Evolutionary conservation across 495 filamentous ascomycete genomes (phyloP).

Genomic region (Penicillium malachiteum): DNA sequence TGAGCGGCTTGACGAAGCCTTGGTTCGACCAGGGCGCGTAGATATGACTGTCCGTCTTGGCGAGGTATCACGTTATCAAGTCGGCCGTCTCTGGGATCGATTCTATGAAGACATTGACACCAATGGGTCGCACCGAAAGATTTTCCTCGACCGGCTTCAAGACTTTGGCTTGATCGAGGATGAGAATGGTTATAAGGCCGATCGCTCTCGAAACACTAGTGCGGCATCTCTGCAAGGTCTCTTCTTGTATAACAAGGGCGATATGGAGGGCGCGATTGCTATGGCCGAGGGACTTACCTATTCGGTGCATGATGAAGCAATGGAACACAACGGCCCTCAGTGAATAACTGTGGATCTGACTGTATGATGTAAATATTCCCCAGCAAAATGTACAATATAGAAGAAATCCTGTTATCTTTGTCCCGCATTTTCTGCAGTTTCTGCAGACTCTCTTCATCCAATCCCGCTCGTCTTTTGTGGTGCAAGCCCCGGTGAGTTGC

Average conservation of each 20-base stretch:
- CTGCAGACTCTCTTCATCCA: constrained; percentile 1
- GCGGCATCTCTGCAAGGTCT: constrained; percentile 89
- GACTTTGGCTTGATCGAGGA: constrained; percentile 54
- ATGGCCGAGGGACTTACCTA: constrained; percentile 66
- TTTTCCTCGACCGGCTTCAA: constrained; percentile 51
- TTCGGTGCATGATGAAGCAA: constrained; percentile 33
- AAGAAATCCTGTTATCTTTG: constrained; percentile 10
- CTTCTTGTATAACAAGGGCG: constrained; percentile 90
- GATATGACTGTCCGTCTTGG: constrained; percentile 92
- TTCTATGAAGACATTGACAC: constrained; percentile 85
- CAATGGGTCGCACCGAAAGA: constrained; percentile 48
- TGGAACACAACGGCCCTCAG: constrained; percentile 14
- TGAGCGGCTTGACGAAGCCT: constrained; percentile 80
- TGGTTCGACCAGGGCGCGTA: constrained; percentile 87
- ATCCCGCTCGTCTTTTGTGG: neutral
- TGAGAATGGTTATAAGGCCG: constrained; percentile 40
- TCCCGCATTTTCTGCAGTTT: neutral
- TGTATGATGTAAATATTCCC: constrained; percentile 31
- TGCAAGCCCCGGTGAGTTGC: constrained; percentile 5
- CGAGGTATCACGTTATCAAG: constrained; percentile 81
- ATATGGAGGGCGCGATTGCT: constrained; percentile 81
- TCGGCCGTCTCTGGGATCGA: constrained; percentile 84
- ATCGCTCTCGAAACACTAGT: constrained; percentile 57
- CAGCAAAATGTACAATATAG: constrained; percentile 11
- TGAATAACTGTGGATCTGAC: constrained; percentile 22